Conservation (phyloP, 495 filamentous ascomycete species). For the Lichina pygmaea region DNA sequence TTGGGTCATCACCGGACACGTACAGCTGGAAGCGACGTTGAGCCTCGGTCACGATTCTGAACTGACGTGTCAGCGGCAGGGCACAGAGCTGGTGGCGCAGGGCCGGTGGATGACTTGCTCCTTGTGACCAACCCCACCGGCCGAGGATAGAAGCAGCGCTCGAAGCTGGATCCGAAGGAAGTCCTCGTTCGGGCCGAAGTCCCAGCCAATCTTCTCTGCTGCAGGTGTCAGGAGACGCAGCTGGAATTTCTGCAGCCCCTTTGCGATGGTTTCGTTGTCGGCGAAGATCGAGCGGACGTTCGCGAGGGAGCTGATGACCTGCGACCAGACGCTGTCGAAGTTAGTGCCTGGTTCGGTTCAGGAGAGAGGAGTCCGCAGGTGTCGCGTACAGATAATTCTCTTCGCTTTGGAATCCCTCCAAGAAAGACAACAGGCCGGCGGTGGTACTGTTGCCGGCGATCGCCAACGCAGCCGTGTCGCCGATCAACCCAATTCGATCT, state of each 20-base stretch:
- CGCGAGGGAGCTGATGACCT: conserved; percentile 42
- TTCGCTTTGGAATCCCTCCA: conserved; percentile 63
- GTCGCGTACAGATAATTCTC: conserved; percentile 35
- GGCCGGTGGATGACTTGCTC: conserved; percentile 18
- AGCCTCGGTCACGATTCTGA: conserved; percentile 39
- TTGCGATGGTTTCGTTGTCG: conserved; percentile 24
- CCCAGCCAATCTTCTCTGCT: conserved; percentile 64
- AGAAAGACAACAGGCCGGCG: conserved; percentile 46
- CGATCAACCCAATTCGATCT: conserved; percentile 77
- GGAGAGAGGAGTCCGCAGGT: conserved; percentile 3
- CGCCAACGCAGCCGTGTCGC: conserved; percentile 77
- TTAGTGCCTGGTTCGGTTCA: not conserved
- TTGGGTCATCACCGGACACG: conserved; percentile 31
- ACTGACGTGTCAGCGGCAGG: not conserved
- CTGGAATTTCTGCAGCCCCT: conserved; percentile 46
- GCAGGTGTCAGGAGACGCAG: conserved; percentile 42
- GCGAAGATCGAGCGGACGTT: conserved; percentile 39
- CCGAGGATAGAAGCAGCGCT: conserved; percentile 47
- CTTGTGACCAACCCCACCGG: conserved; percentile 45
- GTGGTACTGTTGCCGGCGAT: conserved; percentile 64
- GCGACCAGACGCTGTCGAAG: conserved; percentile 42
- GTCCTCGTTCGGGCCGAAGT: conserved; percentile 45
- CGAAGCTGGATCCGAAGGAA: conserved; percentile 60
- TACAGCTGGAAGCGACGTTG: conserved; percentile 49
- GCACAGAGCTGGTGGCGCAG: not conserved